phyloP scores from a whole-genome alignment of 176 grass and related monocot genomes.

The Oryza australiensis region DNA sequence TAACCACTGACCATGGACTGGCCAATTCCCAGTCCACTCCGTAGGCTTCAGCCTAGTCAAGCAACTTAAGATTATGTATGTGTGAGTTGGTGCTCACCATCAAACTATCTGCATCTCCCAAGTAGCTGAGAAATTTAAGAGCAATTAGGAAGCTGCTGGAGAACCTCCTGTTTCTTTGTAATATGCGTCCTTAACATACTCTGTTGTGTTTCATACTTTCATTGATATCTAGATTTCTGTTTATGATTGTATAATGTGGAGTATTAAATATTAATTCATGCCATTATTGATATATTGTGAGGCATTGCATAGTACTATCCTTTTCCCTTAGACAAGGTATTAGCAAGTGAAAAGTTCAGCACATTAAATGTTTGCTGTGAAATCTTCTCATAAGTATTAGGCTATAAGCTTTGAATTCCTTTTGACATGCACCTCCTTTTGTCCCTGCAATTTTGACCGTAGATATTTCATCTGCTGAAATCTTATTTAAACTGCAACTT shows the following conservation, averaged over 20 bases:
- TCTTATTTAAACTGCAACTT: neutral
- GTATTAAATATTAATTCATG: neutral
- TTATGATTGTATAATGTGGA: slow-evolving; percentile 9
- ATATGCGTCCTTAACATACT: neutral
- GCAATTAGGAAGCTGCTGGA: neutral
- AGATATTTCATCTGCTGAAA: slow-evolving; percentile 5
- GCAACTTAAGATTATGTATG: neutral
- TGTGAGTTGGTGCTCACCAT: neutral
- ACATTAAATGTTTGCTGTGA: neutral
- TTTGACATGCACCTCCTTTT: neutral
- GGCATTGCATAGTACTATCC: neutral
- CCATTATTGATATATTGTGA: neutral
- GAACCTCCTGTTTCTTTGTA: neutral
- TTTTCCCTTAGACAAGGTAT: neutral
- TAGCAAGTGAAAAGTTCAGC: neutral
- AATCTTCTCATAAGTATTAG: neutral
- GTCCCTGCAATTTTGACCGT: neutral
- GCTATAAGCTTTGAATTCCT: neutral
- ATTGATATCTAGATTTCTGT: neutral
- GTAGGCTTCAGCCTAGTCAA: neutral
- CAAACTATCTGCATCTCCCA: neutral
- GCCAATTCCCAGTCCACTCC: slow-evolving; percentile 3
- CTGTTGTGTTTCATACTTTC: neutral
- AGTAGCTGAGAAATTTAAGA: neutral
- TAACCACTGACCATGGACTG: neutral